Evolutionary conservation across 305 asterid genomes (phyloP), one percentile per base, ranked within the genome.

Genomic region (Fraxinus nigra): DNA sequence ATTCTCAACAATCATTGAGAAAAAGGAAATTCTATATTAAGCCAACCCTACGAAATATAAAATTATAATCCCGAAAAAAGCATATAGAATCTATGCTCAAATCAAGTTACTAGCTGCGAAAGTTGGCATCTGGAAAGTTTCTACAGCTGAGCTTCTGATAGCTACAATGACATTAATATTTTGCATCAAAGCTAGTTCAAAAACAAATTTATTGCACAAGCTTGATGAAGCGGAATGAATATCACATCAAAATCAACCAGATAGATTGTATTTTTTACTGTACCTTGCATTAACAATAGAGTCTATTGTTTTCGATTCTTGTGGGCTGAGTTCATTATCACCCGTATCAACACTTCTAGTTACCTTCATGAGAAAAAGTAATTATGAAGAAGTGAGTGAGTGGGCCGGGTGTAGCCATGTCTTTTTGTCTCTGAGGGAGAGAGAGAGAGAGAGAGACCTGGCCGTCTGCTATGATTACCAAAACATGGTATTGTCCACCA

Each of bases 391-490:
- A 70, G 75, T 43, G 75, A 78, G 80, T 56, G 70, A 22, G 54
- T 18, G 78, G 38, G 35, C 26, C 4, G 77, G 38, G 35, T 24
- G 76, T 10, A 86, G 78, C 69, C 79, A 35, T 13, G 22, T 76
- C 43, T 24, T 35, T 61, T 77, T 72, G 65, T n/a, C 79, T 43
- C 6, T 73, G 79, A 38, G 78, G 54, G 37, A 34, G 37, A 33
- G 37, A 33, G 43, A 63, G 22, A 24, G 83, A 40, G 35, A 24
- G 67, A 59, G 79, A 40, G 77, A 65, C 97, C 96, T 92, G 98
- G 85, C 98, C 98, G 80, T 92, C 98, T 77, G 98, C 98, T 51
- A 94, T 88, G 84, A 94, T 92, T 80, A 94, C 96, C 88, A 94
- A 87, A 51, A 94, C 94, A 87, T 94, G 97, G 90, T 89, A 92